A percentile compares a stretch with the other conserved stretches of the same genome.
These are phyloP conservation scores for Leccinum fallax DNA, from an alignment of 1,284 basidiomycete species.

Conservation along the genomic window DNA sequence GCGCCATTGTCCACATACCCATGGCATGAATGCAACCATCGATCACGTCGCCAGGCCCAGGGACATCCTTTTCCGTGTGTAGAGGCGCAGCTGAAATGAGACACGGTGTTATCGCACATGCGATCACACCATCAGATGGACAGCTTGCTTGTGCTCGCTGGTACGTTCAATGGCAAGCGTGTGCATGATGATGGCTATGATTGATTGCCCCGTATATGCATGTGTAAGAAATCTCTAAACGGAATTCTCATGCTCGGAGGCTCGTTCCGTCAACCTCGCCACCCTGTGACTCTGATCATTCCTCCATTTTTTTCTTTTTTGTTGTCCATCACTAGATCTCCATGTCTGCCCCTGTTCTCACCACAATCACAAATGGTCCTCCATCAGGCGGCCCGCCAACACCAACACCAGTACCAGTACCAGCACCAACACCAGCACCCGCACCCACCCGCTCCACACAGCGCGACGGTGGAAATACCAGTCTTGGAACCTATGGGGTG, in stretches of 20 bases:
- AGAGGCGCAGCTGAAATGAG: not conserved
- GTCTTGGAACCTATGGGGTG: constrained; percentile 84
- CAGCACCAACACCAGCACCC: not conserved
- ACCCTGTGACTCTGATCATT: not conserved
- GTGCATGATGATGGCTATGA: not conserved
- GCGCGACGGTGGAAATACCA: constrained; percentile 62
- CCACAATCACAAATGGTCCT: not conserved
- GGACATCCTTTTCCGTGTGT: not conserved
- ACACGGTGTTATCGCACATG: not conserved
- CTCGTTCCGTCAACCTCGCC: constrained; percentile 8
- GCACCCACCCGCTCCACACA: constrained; percentile 61
- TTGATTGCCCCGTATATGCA: not conserved
- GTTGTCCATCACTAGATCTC: not conserved
- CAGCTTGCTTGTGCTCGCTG: not conserved
- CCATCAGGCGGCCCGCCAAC: not conserved
- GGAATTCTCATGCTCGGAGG: constrained; percentile 4
- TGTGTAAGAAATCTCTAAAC: not conserved
- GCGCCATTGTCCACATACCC: not conserved
- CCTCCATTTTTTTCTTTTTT: not conserved
- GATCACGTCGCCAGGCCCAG: constrained; percentile 9
- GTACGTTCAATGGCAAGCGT: not conserved
- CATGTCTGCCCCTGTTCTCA: constrained; percentile 24
- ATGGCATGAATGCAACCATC: constrained; percentile 3
- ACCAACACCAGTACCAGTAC: not conserved
- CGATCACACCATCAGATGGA: not conserved